These are phyloP conservation scores for Cornus florida DNA, from an alignment of 148 eudicot genomes.

Conservation along the genomic window DNA sequence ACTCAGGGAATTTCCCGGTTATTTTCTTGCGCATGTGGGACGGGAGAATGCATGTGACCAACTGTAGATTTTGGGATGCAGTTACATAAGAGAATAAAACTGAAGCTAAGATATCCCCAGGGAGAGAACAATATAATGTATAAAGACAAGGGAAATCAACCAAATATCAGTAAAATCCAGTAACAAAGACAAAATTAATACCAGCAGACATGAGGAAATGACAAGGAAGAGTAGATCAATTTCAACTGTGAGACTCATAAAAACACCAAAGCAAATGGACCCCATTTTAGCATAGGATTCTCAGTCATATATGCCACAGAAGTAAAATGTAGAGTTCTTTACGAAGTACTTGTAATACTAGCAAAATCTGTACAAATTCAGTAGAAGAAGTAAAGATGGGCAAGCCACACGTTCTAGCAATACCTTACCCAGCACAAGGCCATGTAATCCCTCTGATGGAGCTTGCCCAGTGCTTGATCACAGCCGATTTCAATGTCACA, in stretches of 20 bases:
- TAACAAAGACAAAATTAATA: neutral
- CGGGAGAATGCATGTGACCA: too few relatives aligned
- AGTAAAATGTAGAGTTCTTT: neutral
- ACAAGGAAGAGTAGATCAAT: neutral
- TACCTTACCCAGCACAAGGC: constrained; percentile 37
- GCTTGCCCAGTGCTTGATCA: constrained; percentile 14
- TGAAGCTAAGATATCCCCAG: neutral
- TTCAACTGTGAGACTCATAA: neutral
- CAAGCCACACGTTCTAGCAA: constrained; percentile 20
- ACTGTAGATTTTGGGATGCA: neutral
- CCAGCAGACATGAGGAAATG: neutral
- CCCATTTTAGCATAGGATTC: neutral
- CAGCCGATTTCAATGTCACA: constrained; percentile 17
- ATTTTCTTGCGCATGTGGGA: too few relatives aligned
- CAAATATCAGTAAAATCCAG: neutral
- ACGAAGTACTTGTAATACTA: neutral
- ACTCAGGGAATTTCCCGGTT: too few relatives aligned
- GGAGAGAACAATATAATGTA: neutral
- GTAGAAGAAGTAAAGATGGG: constrained; percentile 7
- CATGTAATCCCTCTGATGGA: constrained; percentile 35
- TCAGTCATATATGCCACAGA: neutral
- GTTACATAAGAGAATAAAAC: neutral
- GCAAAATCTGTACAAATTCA: neutral
- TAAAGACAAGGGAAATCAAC: neutral
- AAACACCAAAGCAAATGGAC: neutral